Conservation (phyloP, 345 rosid genomes). For the Mangifera indica region DNA sequence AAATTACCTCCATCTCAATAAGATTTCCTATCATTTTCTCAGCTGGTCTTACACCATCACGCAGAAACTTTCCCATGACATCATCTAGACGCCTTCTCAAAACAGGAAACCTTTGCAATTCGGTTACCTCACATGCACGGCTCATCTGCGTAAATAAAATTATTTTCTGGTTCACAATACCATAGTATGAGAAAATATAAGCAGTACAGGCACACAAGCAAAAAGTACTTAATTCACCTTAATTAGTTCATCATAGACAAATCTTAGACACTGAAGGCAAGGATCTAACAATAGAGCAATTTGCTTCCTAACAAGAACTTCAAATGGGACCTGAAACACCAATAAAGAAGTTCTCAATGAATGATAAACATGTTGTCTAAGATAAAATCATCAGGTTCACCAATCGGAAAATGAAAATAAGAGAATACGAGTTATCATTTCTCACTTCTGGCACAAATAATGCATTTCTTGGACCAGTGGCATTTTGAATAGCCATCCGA, state of each 20-base stretch:
- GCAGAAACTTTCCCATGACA: slow-evolving; percentile 48
- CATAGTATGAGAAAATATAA: neutral
- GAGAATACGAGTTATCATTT: neutral
- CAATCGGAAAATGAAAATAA: slow-evolving; percentile 7
- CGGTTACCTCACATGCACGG: slow-evolving; percentile 46
- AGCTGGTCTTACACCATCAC: slow-evolving; percentile 51
- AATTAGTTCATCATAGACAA: slow-evolving; percentile 61
- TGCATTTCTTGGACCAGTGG: slow-evolving; percentile 56
- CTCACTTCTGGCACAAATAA: slow-evolving; percentile 69
- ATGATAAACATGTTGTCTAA: neutral
- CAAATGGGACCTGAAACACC: slow-evolving; percentile 60
- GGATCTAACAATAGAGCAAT: slow-evolving; percentile 64
- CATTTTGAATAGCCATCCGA: slow-evolving; percentile 60
- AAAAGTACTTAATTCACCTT: slow-evolving; percentile 39
- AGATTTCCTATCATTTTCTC: slow-evolving; percentile 53
- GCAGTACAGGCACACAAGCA: neutral
- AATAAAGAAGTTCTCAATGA: slow-evolving; percentile 8
- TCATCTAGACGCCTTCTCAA: slow-evolving; percentile 57
- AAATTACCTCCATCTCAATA: slow-evolving; percentile 65
- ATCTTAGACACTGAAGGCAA: slow-evolving; percentile 62
- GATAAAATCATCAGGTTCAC: slow-evolving; percentile 3
- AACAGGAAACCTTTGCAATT: slow-evolving; percentile 58
- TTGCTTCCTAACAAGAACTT: slow-evolving; percentile 63
- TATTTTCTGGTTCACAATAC: neutral
- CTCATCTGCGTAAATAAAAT: slow-evolving; percentile 46